These are phyloP conservation scores for Haplosporangium sp. DNA, from an alignment of 371 early-diverging fungal genomes.

Conservation along the genomic window DNA sequence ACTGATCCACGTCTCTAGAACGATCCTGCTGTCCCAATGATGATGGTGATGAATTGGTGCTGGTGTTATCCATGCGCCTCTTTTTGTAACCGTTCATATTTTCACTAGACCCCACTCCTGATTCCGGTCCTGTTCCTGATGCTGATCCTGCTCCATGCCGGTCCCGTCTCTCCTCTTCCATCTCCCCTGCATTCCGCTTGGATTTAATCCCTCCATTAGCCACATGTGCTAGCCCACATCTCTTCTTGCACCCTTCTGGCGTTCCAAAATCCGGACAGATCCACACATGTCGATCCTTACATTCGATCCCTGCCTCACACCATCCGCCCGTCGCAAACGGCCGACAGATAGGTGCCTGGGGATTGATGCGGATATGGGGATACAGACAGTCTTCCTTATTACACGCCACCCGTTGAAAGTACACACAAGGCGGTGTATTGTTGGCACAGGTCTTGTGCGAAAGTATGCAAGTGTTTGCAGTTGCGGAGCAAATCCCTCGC, in stretches of 20 bases:
- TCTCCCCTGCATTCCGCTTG: conserved; percentile 25
- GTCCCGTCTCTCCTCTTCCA: conserved; percentile 21
- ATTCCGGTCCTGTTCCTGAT: too few species aligned
- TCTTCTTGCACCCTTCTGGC: conserved; percentile 64
- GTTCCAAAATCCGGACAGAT: conserved; percentile 71
- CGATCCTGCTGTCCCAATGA: not conserved
- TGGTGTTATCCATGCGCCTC: conserved; percentile 10
- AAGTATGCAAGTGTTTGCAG: conserved; percentile 55
- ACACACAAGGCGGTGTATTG: conserved; percentile 64
- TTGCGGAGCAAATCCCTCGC: conserved; percentile 57
- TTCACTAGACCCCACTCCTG: not conserved
- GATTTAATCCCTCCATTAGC: conserved; percentile 52
- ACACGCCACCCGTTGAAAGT: conserved; percentile 66
- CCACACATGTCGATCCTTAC: conserved; percentile 66
- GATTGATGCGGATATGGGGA: conserved; percentile 63
- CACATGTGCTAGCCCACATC: conserved; percentile 68
- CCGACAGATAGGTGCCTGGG: conserved; percentile 65
- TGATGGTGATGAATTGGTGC: conserved; percentile 22
- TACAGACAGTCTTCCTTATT: conserved; percentile 61
- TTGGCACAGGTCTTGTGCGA: conserved; percentile 63
- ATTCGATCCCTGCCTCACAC: conserved; percentile 61
- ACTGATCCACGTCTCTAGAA: conserved; percentile 2
- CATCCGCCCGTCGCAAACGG: conserved; percentile 70
- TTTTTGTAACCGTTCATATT: conserved; percentile 4
- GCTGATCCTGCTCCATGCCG: not conserved